phyloP scores from a whole-genome alignment of 805 yeast species.

The Ogataea glucozyma region DNA sequence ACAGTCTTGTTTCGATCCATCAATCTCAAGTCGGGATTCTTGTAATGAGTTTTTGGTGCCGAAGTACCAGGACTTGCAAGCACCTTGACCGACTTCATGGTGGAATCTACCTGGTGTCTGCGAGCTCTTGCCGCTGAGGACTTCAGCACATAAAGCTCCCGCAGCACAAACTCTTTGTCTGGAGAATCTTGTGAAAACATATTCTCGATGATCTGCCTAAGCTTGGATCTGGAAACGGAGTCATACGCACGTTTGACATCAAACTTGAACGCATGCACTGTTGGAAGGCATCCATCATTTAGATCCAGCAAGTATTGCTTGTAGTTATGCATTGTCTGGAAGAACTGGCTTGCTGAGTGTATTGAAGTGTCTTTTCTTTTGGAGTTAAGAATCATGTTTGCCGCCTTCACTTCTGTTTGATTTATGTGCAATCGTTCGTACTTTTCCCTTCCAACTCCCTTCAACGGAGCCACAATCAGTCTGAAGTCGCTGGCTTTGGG shows the following conservation, averaged over 20 bases:
- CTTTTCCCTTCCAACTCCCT: conserved; percentile 36
- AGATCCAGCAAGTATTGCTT: conserved; percentile 29
- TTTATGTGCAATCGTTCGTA: conserved; percentile 37
- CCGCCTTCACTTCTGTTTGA: conserved; percentile 45
- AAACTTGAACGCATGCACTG: conserved; percentile 59
- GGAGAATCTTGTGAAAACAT: conserved; percentile 22
- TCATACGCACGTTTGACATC: conserved; percentile 82
- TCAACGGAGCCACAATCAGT: conserved; percentile 56
- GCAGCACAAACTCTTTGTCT: conserved; percentile 11
- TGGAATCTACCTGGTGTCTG: neutral
- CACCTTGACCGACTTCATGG: conserved; percentile 1
- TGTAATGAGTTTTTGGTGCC: too few species aligned
- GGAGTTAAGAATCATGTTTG: conserved; percentile 38
- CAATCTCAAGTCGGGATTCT: too few species aligned
- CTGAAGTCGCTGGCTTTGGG: conserved; percentile 67
- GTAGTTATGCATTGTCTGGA: conserved; percentile 40
- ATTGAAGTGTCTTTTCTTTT: conserved; percentile 16
- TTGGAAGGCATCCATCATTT: conserved; percentile 32
- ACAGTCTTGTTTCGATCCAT: conserved; percentile 4
- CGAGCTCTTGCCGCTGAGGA: too few species aligned
- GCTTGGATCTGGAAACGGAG: conserved; percentile 51
- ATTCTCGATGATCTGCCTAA: conserved; percentile 16
- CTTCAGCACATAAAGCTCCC: neutral
- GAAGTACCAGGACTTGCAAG: too few species aligned
- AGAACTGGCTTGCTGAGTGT: conserved; percentile 47